Percentiles rank a stretch among this genome's conserved stretches.
These are phyloP conservation scores for Flagelloscypha sp. DNA, from an alignment of 768 basidiomycete species.

Conservation along the genomic window DNA sequence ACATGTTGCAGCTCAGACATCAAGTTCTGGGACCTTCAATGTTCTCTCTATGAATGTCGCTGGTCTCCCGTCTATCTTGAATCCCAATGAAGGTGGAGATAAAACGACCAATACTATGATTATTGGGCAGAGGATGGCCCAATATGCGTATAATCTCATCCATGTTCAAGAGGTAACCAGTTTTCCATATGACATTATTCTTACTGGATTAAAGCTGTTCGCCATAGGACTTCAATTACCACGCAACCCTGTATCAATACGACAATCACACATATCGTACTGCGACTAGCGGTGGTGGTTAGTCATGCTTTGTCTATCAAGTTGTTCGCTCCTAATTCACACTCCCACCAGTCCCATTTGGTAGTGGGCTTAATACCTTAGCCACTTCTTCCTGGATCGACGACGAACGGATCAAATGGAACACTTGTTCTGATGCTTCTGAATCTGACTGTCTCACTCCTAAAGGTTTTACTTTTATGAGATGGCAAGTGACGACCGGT, in stretches of 20 bases:
- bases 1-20: too few relatives aligned
- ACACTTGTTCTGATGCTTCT: too few relatives aligned
- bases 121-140: constrained; percentile 8
- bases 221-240: constrained; percentile 29
- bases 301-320: neutral
- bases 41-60: constrained; percentile 26
- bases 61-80: constrained; percentile 18
- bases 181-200: too few relatives aligned
- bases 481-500: constrained; percentile 22
- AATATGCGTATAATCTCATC: constrained; percentile 8
- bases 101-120: constrained; percentile 8
- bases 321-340: neutral
- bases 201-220: too few relatives aligned
- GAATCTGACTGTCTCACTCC: constrained; percentile 30
- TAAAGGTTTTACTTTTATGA: constrained; percentile 31
- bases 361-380: constrained; percentile 29
- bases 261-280: constrained; percentile 30
- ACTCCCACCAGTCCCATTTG: constrained; percentile 16
- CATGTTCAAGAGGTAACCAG: constrained; percentile 10
- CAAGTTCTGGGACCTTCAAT: constrained; percentile 19
- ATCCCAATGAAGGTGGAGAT: constrained; percentile 10
- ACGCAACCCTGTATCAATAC: constrained; percentile 24
- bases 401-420: constrained; percentile 23
- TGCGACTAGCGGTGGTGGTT: constrained; percentile 24
- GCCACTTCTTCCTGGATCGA: constrained; percentile 27